These are phyloP conservation scores for Lactuca saligna DNA, from an alignment of 129 eudicot genomes.

Conservation along the genomic window DNA sequence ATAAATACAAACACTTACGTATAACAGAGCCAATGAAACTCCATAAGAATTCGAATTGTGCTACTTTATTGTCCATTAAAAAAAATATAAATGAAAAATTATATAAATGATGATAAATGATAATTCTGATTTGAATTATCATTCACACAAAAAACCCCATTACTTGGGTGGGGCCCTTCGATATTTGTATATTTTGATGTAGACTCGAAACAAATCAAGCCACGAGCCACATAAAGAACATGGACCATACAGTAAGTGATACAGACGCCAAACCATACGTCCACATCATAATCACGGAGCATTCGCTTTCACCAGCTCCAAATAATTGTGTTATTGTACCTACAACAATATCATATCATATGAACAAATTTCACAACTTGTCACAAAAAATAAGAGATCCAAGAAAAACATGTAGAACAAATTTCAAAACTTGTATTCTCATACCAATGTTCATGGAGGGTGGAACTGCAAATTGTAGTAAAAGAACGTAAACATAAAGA, in stretches of 20 bases:
- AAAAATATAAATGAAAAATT: too few species aligned
- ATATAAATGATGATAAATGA: too few species aligned
- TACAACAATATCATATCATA: slow-evolving; percentile 1
- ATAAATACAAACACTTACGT: neutral
- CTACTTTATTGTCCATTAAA: neutral
- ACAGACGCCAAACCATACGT: slow-evolving; percentile 47
- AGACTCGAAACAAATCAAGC: slow-evolving; percentile 18
- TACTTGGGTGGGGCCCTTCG: neutral
- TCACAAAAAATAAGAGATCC: neutral
- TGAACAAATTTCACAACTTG: neutral
- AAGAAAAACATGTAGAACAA: neutral
- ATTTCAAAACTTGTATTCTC: neutral
- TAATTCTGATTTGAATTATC: neutral
- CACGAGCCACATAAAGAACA: slow-evolving; percentile 58
- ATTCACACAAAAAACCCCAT: neutral
- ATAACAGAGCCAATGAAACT: too few species aligned
- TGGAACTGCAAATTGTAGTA: slow-evolving; percentile 62
- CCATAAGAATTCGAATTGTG: neutral
- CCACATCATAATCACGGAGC: slow-evolving; percentile 64
- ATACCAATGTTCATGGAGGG: slow-evolving; percentile 63
- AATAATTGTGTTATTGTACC: slow-evolving; percentile 53
- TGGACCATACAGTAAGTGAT: slow-evolving; percentile 56
- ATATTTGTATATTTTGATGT: too few species aligned
- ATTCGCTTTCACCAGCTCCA: slow-evolving; percentile 57
- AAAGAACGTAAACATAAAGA: slow-evolving; percentile 59